Percentiles rank a stretch among this genome's conserved stretches.
Conservation (phyloP, 2,329 filamentous ascomycete genomes). For the Monilinia laxa region DNA sequence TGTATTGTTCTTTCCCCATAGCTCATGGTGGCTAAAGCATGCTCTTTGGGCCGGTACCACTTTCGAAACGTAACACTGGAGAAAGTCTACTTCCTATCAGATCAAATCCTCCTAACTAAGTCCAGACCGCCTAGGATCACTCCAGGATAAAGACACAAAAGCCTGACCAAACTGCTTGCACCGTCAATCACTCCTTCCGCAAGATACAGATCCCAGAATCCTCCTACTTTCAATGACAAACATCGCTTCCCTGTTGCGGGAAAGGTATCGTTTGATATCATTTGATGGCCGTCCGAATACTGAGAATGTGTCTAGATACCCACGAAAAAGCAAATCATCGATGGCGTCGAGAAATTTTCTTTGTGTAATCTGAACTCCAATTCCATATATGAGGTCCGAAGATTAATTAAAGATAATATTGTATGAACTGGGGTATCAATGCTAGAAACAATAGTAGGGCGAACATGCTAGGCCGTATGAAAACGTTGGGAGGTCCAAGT, state of each 20-base stretch:
- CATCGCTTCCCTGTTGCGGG: background rate
- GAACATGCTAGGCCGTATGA: constrained; percentile 9
- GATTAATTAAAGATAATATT: constrained; percentile 14
- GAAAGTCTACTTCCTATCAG: background rate
- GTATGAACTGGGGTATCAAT: constrained; percentile 17
- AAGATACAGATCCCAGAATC: background rate
- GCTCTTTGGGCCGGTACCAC: too few relatives aligned
- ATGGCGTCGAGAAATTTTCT: background rate
- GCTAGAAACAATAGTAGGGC: constrained; percentile 21
- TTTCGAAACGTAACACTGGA: background rate
- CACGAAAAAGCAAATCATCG: background rate
- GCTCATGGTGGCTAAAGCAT: background rate
- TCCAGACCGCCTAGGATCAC: background rate
- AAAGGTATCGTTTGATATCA: background rate
- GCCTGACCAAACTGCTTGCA: background rate
- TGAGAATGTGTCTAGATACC: background rate
- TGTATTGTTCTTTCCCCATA: background rate
- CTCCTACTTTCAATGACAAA: background rate
- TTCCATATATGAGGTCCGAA: background rate
- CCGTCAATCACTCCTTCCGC: background rate
- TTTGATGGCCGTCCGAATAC: background rate
- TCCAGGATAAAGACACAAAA: background rate
- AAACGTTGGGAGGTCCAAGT: constrained; percentile 27
- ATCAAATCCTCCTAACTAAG: background rate
- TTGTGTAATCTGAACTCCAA: background rate